A percentile compares a stretch with the other conserved stretches of the same genome.
phyloP scores from a whole-genome alignment of 2,329 filamentous ascomycete genomes.

The Trichoderma sp. region DNA sequence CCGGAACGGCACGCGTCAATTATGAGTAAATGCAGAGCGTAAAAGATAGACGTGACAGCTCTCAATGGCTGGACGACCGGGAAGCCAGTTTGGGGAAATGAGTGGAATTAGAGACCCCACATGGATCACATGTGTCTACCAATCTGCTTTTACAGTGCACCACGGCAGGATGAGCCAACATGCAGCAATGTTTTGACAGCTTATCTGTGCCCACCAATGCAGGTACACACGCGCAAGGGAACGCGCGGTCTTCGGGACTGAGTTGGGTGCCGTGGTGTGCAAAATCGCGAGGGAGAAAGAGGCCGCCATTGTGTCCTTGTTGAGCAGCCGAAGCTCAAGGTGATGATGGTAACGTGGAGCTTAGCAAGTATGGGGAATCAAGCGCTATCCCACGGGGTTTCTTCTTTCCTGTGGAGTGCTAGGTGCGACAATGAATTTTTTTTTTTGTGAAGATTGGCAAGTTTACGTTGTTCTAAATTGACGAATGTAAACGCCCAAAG shows the following conservation, averaged over 20 bases:
- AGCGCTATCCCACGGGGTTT: not conserved
- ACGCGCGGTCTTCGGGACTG: not conserved
- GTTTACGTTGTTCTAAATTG: not conserved
- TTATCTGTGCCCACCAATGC: not conserved
- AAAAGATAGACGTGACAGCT: not conserved
- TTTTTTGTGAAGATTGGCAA: too few species aligned
- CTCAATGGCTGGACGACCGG: not conserved
- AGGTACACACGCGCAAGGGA: not conserved
- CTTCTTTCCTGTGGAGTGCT: too few species aligned
- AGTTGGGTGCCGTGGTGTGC: not conserved
- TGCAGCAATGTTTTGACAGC: not conserved
- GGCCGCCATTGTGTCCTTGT: not conserved
- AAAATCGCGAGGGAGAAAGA: not conserved
- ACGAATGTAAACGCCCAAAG: not conserved
- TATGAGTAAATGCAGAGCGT: conserved; percentile 2
- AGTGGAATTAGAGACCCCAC: not conserved
- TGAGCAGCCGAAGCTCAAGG: too few species aligned
- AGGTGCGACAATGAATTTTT: too few species aligned
- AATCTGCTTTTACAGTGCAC: not conserved
- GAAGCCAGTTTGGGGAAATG: not conserved
- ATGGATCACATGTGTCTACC: not conserved
- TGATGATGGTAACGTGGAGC: too few species aligned
- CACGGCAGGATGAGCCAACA: not conserved
- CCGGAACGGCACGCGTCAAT: not conserved
- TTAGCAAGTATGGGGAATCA: not conserved